phyloP scores from a whole-genome alignment of 345 rosid genomes.

The Litchi chinensis region DNA sequence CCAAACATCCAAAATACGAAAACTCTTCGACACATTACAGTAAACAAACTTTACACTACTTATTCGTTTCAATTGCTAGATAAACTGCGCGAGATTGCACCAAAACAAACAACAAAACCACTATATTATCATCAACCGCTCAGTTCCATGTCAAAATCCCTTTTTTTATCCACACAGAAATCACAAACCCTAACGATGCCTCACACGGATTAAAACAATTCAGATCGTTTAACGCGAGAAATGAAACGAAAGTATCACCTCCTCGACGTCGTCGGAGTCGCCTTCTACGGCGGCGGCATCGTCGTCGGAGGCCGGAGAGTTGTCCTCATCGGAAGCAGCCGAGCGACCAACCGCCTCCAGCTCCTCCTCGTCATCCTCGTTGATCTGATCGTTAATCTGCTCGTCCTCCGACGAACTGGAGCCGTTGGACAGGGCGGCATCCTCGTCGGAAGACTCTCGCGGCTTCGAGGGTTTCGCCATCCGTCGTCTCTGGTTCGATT shows the following conservation, averaged over 20 bases:
- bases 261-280: constrained; percentile 46
- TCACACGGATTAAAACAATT: constrained; percentile 1
- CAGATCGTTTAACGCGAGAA: constrained; percentile 12
- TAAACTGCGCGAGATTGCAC: not conserved
- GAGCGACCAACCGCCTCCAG: constrained; percentile 95
- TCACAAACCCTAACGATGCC: not conserved
- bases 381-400: constrained; percentile 60
- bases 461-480: constrained; percentile 60
- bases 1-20: not conserved
- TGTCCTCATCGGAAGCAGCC: constrained; percentile 73
- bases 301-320: constrained; percentile 36
- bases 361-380: constrained; percentile 91
- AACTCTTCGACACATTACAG: not conserved
- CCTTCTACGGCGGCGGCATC: constrained; percentile 36
- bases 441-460: constrained; percentile 70
- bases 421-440: constrained; percentile 43
- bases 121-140: not conserved
- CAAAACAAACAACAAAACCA: not conserved
- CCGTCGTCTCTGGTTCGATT: constrained; percentile 4
- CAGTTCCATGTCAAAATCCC: not conserved
- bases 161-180: not conserved
- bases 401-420: constrained; percentile 70
- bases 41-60: not conserved
- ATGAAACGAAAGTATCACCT: constrained; percentile 33
- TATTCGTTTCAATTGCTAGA: not conserved